Evolutionary conservation across 2,329 filamentous ascomycete species (phyloP).

Genomic region (Rasamsonia emersonii): DNA sequence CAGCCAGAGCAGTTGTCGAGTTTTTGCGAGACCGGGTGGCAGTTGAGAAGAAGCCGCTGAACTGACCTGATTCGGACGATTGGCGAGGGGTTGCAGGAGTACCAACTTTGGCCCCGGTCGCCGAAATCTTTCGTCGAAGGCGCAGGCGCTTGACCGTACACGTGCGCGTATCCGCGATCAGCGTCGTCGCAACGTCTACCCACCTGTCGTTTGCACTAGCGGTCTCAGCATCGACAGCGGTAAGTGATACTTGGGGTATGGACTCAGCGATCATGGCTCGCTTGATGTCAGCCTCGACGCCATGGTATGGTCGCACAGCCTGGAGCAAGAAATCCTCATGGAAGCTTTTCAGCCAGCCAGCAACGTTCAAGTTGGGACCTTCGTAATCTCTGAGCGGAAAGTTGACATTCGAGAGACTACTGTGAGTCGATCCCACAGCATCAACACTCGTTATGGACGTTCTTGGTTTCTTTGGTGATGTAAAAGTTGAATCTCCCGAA

Average conservation of each 20-base stretch:
- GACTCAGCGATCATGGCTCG: slow-evolving; percentile 49
- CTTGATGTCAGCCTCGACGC: slow-evolving; percentile 47
- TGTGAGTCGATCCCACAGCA: slow-evolving; percentile 37
- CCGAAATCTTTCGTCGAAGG: slow-evolving; percentile 40
- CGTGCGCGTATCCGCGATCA: slow-evolving; percentile 47
- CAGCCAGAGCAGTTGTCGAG: slow-evolving; percentile 12
- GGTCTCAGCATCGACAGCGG: slow-evolving; percentile 20
- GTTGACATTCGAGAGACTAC: slow-evolving; percentile 29
- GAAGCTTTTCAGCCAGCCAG: slow-evolving; percentile 48
- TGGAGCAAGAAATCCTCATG: slow-evolving; percentile 54
- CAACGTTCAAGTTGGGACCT: slow-evolving; percentile 46
- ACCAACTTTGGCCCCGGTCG: slow-evolving; percentile 15
- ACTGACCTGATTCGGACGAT: slow-evolving; percentile 14
- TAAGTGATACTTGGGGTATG: slow-evolving; percentile 30
- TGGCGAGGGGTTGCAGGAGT: slow-evolving; percentile 19
- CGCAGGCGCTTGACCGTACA: slow-evolving; percentile 49
- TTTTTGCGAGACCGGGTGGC: slow-evolving; percentile 17
- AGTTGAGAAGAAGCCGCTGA: slow-evolving; percentile 18
- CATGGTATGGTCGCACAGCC: slow-evolving; percentile 46
- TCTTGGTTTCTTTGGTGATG: slow-evolving; percentile 34
- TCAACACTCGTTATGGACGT: slow-evolving; percentile 46
- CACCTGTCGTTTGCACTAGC: slow-evolving; percentile 35
- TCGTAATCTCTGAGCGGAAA: slow-evolving; percentile 26
- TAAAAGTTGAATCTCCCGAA: slow-evolving; percentile 37
- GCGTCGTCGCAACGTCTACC: slow-evolving; percentile 49